Evolutionary conservation across 495 filamentous ascomycete genomes (phyloP).

Genomic region (Stereocaulon alpinum): DNA sequence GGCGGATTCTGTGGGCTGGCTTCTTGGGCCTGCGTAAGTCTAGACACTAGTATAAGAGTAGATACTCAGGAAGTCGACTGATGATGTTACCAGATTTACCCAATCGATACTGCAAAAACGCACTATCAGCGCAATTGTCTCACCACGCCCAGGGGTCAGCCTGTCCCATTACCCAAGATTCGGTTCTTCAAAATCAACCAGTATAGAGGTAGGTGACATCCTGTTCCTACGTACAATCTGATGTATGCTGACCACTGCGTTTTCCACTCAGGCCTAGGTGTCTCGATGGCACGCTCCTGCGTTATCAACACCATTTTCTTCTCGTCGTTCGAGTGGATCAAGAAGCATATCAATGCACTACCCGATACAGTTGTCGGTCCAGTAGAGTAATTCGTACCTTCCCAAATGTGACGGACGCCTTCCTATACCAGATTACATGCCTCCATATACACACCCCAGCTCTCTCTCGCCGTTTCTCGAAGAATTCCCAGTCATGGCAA

Average conservation of each 20-base stretch:
- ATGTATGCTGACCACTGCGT: constrained; percentile 1
- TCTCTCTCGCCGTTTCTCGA: not conserved
- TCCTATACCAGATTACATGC: not conserved
- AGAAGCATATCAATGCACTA: constrained; percentile 23
- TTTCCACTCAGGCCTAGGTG: constrained; percentile 49
- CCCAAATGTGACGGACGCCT: not conserved
- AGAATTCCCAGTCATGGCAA: not conserved
- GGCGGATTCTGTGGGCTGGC: constrained; percentile 72
- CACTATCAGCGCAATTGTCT: constrained; percentile 75
- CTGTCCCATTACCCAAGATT: constrained; percentile 53
- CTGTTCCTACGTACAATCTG: not conserved
- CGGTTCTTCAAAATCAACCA: constrained; percentile 60
- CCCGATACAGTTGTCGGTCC: constrained; percentile 12
- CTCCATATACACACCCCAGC: not conserved
- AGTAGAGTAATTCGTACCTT: not conserved
- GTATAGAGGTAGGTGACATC: constrained; percentile 43
- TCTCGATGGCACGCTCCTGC: constrained; percentile 66
- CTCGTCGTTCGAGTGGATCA: constrained; percentile 22
- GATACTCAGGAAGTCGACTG: not conserved
- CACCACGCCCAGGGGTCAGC: constrained; percentile 50
- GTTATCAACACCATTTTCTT: constrained; percentile 23
- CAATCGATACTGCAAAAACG: constrained; percentile 74
- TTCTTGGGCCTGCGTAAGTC: constrained; percentile 69
- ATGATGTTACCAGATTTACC: constrained; percentile 45
- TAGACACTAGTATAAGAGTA: not conserved